phyloP scores from a whole-genome alignment of 805 yeast species.

The Metahyphopichia silvanorum region DNA sequence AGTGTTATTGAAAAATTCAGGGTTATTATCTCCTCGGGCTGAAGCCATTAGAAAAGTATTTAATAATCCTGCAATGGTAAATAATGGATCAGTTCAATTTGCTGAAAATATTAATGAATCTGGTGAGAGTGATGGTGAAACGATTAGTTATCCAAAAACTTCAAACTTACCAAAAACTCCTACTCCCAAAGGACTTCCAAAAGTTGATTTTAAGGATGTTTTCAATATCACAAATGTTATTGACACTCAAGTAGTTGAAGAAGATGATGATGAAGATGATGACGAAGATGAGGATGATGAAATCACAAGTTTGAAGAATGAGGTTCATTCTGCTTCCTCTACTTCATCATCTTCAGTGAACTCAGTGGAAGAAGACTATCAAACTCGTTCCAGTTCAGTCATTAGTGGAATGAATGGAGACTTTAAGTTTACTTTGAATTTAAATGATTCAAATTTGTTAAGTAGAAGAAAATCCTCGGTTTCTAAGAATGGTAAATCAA shows the following conservation, averaged over 20 bases:
- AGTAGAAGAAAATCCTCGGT: slow-evolving; percentile 48
- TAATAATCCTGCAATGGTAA: slow-evolving; percentile 42
- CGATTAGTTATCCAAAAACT: slow-evolving; percentile 21
- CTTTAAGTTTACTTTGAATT: slow-evolving; percentile 53
- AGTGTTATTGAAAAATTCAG: slow-evolving; percentile 1
- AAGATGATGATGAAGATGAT: slow-evolving; percentile 15
- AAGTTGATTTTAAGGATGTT: slow-evolving; percentile 28
- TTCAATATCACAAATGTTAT: slow-evolving; percentile 26
- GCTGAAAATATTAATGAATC: slow-evolving; percentile 18
- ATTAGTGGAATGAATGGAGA: slow-evolving; percentile 39
- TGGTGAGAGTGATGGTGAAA: slow-evolving; percentile 37
- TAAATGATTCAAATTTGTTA: slow-evolving; percentile 62
- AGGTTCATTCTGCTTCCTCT: slow-evolving; percentile 17
- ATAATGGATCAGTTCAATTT: slow-evolving; percentile 18
- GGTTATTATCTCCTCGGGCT: slow-evolving; percentile 30
- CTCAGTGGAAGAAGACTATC: slow-evolving; percentile 23
- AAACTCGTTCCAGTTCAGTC: slow-evolving; percentile 37
- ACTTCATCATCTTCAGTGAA: slow-evolving; percentile 15
- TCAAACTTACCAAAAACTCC: slow-evolving; percentile 42
- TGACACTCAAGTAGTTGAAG: slow-evolving; percentile 14
- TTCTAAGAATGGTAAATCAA: not conserved
- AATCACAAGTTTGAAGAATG: slow-evolving; percentile 16
- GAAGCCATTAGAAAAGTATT: slow-evolving; percentile 41
- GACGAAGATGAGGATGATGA: slow-evolving; percentile 19
- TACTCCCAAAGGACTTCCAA: slow-evolving; percentile 24